Conservation (phyloP, 768 basidiomycete genomes). For the Flagelloscypha sp. region DNA sequence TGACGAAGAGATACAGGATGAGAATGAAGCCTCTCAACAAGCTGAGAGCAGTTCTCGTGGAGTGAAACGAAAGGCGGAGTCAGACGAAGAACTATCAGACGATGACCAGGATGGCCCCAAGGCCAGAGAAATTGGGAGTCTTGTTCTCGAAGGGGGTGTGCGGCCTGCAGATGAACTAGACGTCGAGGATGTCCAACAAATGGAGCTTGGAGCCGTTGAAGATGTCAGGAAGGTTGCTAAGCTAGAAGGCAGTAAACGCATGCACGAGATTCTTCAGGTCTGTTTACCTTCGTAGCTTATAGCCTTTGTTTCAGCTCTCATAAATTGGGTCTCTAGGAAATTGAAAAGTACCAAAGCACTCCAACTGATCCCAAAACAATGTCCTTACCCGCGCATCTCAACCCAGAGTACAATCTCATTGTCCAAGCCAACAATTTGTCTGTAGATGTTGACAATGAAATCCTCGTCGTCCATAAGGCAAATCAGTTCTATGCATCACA, state of each 20-base stretch:
- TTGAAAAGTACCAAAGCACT: constrained; percentile 74
- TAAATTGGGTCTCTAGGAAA: constrained; percentile 50
- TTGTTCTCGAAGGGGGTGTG: constrained; percentile 81
- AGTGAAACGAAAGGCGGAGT: constrained; percentile 59
- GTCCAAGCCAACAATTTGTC: constrained; percentile 97
- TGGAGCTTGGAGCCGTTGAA: constrained; percentile 80
- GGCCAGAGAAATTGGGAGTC: constrained; percentile 43
- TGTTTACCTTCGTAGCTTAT: constrained; percentile 3
- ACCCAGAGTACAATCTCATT: constrained; percentile 93
- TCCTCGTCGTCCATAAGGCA: constrained; percentile 93
- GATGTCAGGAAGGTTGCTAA: constrained; percentile 87
- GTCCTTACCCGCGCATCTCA: constrained; percentile 73
- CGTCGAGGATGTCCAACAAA: constrained; percentile 86
- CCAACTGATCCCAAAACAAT: constrained; percentile 77
- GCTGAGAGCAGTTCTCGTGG: constrained; percentile 23
- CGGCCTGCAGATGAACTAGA: constrained; percentile 95
- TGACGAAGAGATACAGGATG: constrained; percentile 34
- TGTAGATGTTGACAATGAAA: constrained; percentile 97
- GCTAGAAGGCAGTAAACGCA: constrained; percentile 77
- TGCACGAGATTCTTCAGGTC: constrained; percentile 82
- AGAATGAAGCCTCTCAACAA: constrained; percentile 13
- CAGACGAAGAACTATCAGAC: constrained; percentile 52
- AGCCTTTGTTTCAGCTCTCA: background rate
- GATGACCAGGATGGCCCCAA: constrained; percentile 29
- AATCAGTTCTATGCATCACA: constrained; percentile 10